Base-by-base conservation (phyloP, 331 rosid genomes). In the Malus hybrid region DNA sequence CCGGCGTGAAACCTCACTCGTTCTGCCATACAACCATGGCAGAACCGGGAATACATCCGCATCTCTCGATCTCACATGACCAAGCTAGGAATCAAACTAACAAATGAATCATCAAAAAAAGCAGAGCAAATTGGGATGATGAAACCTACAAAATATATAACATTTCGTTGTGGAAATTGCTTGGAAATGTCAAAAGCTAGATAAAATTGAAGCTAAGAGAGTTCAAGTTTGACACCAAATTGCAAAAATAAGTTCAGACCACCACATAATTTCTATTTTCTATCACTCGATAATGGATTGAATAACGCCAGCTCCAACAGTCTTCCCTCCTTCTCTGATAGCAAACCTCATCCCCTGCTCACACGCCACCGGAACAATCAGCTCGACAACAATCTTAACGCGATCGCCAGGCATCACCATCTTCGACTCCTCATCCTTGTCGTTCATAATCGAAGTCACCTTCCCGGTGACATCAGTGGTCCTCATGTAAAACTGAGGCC, bases 371-470 rank as follows among this genome's bases (percentile, higher is more conserved):
- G 97, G 96, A 24, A 87, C 79, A 42, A 92, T 90, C 26, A 92
- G 92, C 57, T 92, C 96, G 0, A 92, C 96, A 33, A 85, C 87
- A 86, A 92, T 92, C 91, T 92, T 93, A 4, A 93, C 97, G 15
- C 97, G 85, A 48, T 93, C 97, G 3, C 97, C 97, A 0, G 97
- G 97, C 97, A 93, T 90, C 19, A 93, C 97, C 97, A 93, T 93
- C 88, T 90, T 93, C 0, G 97, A 90, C 78, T 90, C 97, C 75
- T 93, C 97, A 53, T 93, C 96, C 87, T 93, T 93, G 46, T 93
- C 97, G 66, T 90, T 93, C 97, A 90, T 90, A 29, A 93, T 93
- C 7, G 84, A 46, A 0, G 86, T 57, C 56, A 93, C 97, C 70
- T 69, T 90, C 3, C 97, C 97, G 0, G 97, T 93, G 5, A 90